Evolutionary conservation across 768 basidiomycete species (phyloP).

Genomic region (Coprinopsis cinerea): DNA sequence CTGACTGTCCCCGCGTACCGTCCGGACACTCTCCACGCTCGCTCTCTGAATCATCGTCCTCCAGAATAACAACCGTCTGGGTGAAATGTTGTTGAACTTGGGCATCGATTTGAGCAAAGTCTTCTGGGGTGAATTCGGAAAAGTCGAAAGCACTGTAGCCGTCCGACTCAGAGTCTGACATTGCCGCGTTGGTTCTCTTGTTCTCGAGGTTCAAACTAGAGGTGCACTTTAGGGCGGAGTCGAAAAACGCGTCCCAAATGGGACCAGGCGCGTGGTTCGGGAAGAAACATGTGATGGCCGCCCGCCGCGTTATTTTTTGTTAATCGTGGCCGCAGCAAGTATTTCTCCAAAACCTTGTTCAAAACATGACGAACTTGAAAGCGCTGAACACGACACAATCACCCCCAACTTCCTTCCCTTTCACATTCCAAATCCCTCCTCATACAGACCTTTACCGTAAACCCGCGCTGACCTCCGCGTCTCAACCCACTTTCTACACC

Average conservation of each 20-base stretch:
- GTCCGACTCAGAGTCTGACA: conserved; percentile 22
- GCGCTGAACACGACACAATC: conserved; percentile 2
- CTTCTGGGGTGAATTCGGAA: conserved; percentile 52
- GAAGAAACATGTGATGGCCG: too few species aligned
- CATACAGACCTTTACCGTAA: background rate
- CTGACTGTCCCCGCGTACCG: background rate
- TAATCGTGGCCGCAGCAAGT: too few species aligned
- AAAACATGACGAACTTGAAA: background rate
- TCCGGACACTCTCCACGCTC: background rate
- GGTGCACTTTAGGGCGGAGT: too few species aligned
- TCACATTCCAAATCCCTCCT: background rate
- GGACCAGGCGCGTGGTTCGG: too few species aligned
- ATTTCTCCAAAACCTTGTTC: too few species aligned
- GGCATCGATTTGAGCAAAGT: conserved; percentile 47
- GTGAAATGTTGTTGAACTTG: conserved; percentile 17
- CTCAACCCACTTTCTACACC: background rate
- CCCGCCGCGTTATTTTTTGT: too few species aligned
- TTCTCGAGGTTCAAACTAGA: too few species aligned
- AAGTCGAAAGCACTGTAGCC: conserved; percentile 42
- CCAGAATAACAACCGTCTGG: background rate
- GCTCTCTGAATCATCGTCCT: background rate
- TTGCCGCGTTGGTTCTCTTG: conserved; percentile 3
- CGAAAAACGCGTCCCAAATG: too few species aligned
- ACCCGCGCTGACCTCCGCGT: background rate
- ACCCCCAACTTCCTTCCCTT: background rate